Evolutionary conservation across 2,329 filamentous ascomycete species (phyloP).

Genomic region (Talaromyces sp.): DNA sequence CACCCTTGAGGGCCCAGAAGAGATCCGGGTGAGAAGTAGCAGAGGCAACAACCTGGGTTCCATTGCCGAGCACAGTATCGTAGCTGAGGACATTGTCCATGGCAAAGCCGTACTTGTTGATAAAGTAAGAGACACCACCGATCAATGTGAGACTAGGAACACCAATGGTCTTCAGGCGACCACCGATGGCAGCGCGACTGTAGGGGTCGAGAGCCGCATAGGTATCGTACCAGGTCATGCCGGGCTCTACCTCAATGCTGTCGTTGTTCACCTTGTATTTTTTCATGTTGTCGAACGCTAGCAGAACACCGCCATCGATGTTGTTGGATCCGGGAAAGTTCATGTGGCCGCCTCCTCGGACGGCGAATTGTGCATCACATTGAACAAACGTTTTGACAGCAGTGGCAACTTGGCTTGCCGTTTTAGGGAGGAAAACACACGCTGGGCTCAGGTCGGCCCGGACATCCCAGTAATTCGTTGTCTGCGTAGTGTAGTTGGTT

Average conservation of each 20-base stretch:
- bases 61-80: conserved; percentile 28
- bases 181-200: conserved; percentile 24
- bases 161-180: conserved; percentile 29
- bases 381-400: conserved; percentile 18
- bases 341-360: conserved; percentile 53
- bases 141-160: conserved; percentile 32
- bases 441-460: conserved; percentile 18
- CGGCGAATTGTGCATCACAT: conserved; percentile 43
- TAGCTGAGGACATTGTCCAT: conserved; percentile 30
- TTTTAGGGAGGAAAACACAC: conserved; percentile 26
- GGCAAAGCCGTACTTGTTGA: conserved; percentile 27
- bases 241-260: conserved; percentile 22
- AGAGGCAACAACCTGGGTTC: conserved; percentile 20
- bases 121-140: conserved; percentile 30
- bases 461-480: conserved; percentile 24
- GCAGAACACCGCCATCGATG: conserved; percentile 26
- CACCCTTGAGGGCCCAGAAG: conserved; percentile 34
- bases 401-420: conserved; percentile 20
- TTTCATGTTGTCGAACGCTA: conserved; percentile 21
- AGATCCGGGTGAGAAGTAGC: conserved; percentile 21
- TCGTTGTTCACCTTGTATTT: conserved; percentile 17
- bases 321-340: conserved; percentile 25
- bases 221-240: conserved; percentile 25
- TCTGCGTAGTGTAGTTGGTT: conserved; percentile 20
- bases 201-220: conserved; percentile 21